Percentiles rank a stretch among this genome's conserved stretches.
Evolutionary conservation across 371 early-diverging fungal genomes (phyloP).

Genomic region (Gilbertella persicaria): DNA sequence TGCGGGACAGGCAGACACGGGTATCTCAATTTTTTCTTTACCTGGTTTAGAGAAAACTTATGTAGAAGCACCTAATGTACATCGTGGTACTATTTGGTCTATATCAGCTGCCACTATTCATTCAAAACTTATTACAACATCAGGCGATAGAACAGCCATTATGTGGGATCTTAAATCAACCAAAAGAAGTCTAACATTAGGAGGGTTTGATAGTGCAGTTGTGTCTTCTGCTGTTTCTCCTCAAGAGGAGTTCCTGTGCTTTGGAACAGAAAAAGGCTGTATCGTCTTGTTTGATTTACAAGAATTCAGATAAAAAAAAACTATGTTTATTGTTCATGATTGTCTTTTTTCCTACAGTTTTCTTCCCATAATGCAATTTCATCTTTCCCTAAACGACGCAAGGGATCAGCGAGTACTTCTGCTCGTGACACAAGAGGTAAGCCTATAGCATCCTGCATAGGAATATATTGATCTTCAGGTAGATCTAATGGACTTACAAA

Average conservation of each 20-base stretch:
- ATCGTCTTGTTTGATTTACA: slow-evolving; percentile 20
- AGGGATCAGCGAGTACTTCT: slow-evolving; percentile 17
- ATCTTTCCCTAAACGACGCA: slow-evolving; percentile 16
- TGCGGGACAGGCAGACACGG: slow-evolving; percentile 9
- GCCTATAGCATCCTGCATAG: slow-evolving; percentile 13
- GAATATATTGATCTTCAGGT: slow-evolving; percentile 19
- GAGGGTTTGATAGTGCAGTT: slow-evolving; percentile 28
- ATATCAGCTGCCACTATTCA: slow-evolving; percentile 21
- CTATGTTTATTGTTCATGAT: not conserved
- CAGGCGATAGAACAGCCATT: slow-evolving; percentile 71
- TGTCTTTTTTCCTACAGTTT: slow-evolving; percentile 7
- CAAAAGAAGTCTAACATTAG: slow-evolving; percentile 9
- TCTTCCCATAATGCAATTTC: slow-evolving; percentile 23
- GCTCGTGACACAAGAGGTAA: slow-evolving; percentile 17
- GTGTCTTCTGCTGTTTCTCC: slow-evolving; percentile 18
- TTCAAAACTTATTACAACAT: slow-evolving; percentile 62
- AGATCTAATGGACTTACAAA: slow-evolving; percentile 20
- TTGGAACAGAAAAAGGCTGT: slow-evolving; percentile 26
- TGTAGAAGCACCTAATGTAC: slow-evolving; percentile 17
- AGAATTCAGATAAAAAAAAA: slow-evolving; percentile 11
- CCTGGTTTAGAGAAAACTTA: slow-evolving; percentile 20
- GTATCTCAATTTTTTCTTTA: slow-evolving; percentile 16
- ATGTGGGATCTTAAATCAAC: slow-evolving; percentile 67
- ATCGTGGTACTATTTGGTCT: slow-evolving; percentile 25
- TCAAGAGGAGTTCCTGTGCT: slow-evolving; percentile 19